Conservation (phyloP, 73 alveolate genomes). For the Paraurostyla sp. region DNA sequence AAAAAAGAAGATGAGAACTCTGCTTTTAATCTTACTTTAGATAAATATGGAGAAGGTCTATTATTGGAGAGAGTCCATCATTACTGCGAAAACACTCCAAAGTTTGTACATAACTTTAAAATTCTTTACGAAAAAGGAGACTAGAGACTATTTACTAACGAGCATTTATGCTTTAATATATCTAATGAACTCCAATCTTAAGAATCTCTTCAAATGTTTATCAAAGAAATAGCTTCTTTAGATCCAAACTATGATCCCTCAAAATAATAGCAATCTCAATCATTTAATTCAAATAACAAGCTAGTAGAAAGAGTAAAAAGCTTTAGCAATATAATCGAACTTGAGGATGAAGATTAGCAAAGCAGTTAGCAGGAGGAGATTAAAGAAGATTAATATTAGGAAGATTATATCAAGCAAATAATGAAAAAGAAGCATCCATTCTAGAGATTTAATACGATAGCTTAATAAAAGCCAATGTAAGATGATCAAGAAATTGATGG, state of each 20-base stretch:
- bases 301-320: no score
- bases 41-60: constrained; percentile 8
- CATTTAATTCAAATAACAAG: no score
- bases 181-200: neutral
- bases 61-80: constrained; percentile 44
- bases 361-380: neutral
- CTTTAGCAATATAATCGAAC: no score
- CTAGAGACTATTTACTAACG: neutral
- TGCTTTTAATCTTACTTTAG: neutral
- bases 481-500: neutral
- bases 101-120: constrained; percentile 16
- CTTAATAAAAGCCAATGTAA: no score
- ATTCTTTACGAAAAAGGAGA: constrained; percentile 10
- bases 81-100: constrained; percentile 8
- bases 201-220: neutral
- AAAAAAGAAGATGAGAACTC: neutral
- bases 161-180: constrained; percentile 4
- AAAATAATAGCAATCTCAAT: no score
- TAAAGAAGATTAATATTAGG: neutral
- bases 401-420: no score
- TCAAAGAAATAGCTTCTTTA: neutral
- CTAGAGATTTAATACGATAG: no score
- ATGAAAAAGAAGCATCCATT: no score
- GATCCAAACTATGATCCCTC: neutral
- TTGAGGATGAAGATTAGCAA: neutral